Evolutionary conservation across 176 grass and related monocot genomes (phyloP).

Genomic region (Cenchrus fungigraminus): DNA sequence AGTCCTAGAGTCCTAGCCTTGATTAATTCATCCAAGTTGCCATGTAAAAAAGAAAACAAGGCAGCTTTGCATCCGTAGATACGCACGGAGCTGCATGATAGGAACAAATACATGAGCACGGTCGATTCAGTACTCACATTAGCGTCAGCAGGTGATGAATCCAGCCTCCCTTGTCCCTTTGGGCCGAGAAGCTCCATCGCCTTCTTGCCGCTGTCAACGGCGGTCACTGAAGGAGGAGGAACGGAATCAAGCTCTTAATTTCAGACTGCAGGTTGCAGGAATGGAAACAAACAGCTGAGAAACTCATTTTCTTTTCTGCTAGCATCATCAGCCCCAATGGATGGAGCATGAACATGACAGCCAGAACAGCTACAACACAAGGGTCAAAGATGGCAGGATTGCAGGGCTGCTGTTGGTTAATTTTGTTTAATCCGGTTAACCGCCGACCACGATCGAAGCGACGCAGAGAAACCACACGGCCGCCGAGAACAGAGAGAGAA

Average conservation of each 20-base stretch:
- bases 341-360: not conserved
- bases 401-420: not conserved
- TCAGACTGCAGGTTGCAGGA: slow-evolving; percentile 3
- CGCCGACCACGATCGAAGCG: not conserved
- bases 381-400: slow-evolving; percentile 10
- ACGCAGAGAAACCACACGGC: not conserved
- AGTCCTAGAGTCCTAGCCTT: not conserved
- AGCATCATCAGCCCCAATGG: not conserved
- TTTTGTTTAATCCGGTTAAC: not conserved
- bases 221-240: slow-evolving; percentile 62
- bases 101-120: not conserved
- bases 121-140: slow-evolving; percentile 5
- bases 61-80: not conserved
- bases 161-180: slow-evolving; percentile 31
- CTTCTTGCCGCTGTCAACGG: slow-evolving; percentile 86
- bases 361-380: not conserved
- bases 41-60: not conserved
- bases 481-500: not conserved
- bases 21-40: not conserved
- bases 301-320: not conserved
- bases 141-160: not conserved
- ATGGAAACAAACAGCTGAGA: not conserved
- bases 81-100: not conserved
- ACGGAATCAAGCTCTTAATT: not conserved
- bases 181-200: slow-evolving; percentile 80